Base-by-base conservation (phyloP, 2,329 filamentous ascomycete genomes). In the Penicillium crustosum region DNA sequence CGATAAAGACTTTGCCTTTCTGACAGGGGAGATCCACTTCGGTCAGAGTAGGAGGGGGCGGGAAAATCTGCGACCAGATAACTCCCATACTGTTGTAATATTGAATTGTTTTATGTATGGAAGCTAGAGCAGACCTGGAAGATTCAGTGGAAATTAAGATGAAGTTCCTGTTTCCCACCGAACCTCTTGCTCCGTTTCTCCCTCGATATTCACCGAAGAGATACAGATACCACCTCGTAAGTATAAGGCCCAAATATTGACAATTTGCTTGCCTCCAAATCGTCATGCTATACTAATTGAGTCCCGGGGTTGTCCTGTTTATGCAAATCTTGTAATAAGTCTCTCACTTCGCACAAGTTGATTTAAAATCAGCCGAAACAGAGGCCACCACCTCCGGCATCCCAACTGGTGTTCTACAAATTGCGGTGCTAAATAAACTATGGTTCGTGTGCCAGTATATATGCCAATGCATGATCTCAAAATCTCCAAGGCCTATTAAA, bases 1-100 rank as follows among this genome's bases (percentile, higher is more conserved):
- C 60, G n/a, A 71, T 63, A 47, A 69, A 69, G n/a, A 70, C 60
- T 54, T 63, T 64, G 21, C 62, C 68, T 9, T 52, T 43, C 42
- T 66, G 67, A 31, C 58, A 61, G 12, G 61, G 59, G 8, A 68
- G 38, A 36, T 68, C 62, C 6, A 35, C 35, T 36, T 65, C 67
- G 12, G 68, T 70, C 17, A 68, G 36, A 9, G 41, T 53, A 9
- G 67, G 61, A 3, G 42, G 8, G 2, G 64, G 65, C 4, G 65
- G 67, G n/a, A 62, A 66, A 25, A 64, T 55, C 13, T 67, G 66
- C 25, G 63, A 65, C 57, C 60, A 65, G 7, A 15, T 49, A 13
- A 50, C 19, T 23, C 62, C 62, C 60, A 66, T 64, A 9, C 12
- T 21, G 27, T 23, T 45, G 25, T 42, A 42, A 19, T 8, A 19